Evolutionary conservation across 306 rosid genomes (phyloP).

Genomic region (Senna siamea): DNA sequence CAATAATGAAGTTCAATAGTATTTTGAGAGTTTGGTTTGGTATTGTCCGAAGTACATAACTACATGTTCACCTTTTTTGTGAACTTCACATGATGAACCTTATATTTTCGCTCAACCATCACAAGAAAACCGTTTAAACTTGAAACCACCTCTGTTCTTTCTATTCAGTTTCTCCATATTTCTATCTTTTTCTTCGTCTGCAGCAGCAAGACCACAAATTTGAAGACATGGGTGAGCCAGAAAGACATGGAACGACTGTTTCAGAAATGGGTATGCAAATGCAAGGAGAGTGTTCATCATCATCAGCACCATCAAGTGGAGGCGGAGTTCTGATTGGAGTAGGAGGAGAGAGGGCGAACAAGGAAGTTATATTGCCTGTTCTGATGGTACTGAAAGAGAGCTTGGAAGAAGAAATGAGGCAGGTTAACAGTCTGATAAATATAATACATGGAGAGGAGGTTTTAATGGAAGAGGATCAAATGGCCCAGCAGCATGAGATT

Average conservation of each 20-base stretch:
- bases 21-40: neutral
- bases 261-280: neutral
- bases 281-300: constrained; percentile 2
- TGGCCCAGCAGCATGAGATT: constrained; percentile 26
- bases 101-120: constrained; percentile 15
- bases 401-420: constrained; percentile 45
- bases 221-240: constrained; percentile 33
- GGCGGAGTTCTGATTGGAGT: neutral
- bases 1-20: too few relatives aligned
- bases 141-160: constrained; percentile 20
- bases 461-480: constrained; percentile 21
- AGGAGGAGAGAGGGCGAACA: neutral
- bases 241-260: neutral
- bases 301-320: neutral
- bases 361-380: constrained; percentile 37
- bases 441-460: constrained; percentile 36
- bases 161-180: constrained; percentile 11
- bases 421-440: constrained; percentile 40
- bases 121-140: constrained; percentile 52
- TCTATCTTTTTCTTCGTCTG: neutral
- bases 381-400: constrained; percentile 46
- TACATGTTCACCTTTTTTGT: neutral
- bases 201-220: neutral
- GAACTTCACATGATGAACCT: neutral
- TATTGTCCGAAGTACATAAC: too few relatives aligned